Percentiles rank a stretch among this genome's conserved stretches.
These are phyloP conservation scores for Naganishia sp. DNA, from an alignment of 1,284 basidiomycete genomes.

Conservation along the genomic window DNA sequence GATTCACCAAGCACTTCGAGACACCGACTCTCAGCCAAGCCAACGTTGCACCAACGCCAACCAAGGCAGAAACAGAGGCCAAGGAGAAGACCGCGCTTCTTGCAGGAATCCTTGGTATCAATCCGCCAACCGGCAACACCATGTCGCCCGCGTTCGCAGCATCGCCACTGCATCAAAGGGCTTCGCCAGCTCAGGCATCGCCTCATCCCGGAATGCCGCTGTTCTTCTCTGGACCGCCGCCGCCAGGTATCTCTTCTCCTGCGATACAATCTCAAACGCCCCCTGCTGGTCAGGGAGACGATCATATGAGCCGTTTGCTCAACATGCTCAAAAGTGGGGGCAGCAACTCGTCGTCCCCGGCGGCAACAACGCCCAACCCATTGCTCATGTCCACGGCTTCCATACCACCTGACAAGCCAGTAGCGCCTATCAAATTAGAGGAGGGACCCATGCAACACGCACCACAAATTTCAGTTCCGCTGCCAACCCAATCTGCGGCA, in stretches of 20 bases:
- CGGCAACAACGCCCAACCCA: background rate
- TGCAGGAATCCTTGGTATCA: slow-evolving; percentile 3
- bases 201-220: slow-evolving; percentile 7
- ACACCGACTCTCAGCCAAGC: background rate
- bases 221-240: slow-evolving; percentile 8
- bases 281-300: slow-evolving; percentile 2
- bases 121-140: background rate
- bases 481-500: background rate
- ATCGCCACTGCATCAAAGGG: slow-evolving; percentile 7
- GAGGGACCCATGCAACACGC: no score
- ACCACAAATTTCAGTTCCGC: background rate
- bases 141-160: background rate
- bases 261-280: no score
- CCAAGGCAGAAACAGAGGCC: background rate
- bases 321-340: slow-evolving; percentile 24
- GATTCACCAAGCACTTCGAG: slow-evolving; percentile 5
- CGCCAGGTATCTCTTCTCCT: background rate
- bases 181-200: background rate
- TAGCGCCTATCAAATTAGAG: no score
- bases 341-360: no score
- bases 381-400: no score
- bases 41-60: background rate
- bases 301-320: slow-evolving; percentile 30
- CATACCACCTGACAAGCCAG: no score
- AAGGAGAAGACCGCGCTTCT: slow-evolving; percentile 10